Evolutionary conservation across 306 rosid species (phyloP), one percentile per base, ranked within the genome.

Genomic region (Vigna radiata): DNA sequence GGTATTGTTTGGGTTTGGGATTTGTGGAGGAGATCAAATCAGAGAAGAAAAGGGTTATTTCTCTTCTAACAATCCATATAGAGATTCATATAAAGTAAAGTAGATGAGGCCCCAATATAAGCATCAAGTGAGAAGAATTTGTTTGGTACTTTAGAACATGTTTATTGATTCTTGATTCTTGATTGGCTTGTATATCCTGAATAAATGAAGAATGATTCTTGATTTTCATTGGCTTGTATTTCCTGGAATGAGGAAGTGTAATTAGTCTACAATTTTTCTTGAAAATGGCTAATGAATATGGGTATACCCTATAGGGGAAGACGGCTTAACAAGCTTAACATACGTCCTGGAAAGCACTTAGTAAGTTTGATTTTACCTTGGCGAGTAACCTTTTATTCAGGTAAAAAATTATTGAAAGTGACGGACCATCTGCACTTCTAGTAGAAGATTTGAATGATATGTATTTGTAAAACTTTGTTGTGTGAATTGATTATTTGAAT

Each of bases 71-170:
- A 9, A 23, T 55, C 2, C 33, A 55, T 55, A 19, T 21, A 56
- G 36, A 56, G 62, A 21, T 55, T 55, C 62, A 55, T 21, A 55
- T 10, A 6, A 15, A 13, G 54, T 47, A 47, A 53, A 70, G 73
- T 11, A 23, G 43, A 64, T 15, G 43, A 58, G 52, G 33, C 75
- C 58, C 25, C 59, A 74, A 61, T 33, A 31, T 54, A 55, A 52
- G 76, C 43, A 67, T 78, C 60, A 62, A 48, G 70, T 15, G 63
- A 59, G 74, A 49, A 44, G 31, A 39, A 33, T 79, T 64, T 59
- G 41, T 54, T 55, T 62, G 47, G 31, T 48, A 46, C 36, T 4
- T 12, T 44, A 12, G 5, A 44, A 12, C 49, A 11, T 44, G 49
- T 44, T 44, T 44, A 44, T 41, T 41, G 2, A n/a, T n/a, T n/a